A percentile compares a stretch with the other conserved stretches of the same genome.
Conservation (phyloP, 768 basidiomycete species). For the Suillus ampliporus region DNA sequence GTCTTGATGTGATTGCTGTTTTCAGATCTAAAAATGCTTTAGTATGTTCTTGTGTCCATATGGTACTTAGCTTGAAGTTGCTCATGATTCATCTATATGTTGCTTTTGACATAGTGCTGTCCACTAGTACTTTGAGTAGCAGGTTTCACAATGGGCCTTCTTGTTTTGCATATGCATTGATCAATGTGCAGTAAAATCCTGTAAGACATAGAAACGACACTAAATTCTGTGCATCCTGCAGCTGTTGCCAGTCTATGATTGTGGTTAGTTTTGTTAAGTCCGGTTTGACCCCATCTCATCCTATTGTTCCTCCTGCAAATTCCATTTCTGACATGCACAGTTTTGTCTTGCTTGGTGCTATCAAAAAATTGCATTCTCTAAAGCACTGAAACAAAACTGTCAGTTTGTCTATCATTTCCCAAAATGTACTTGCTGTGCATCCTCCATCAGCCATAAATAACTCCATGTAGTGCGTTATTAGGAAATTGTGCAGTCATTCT, state of each 20-base stretch:
- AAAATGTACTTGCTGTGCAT: too few species aligned
- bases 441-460: too few species aligned
- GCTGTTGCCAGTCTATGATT: slow-evolving; percentile 14
- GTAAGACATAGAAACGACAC: slow-evolving; percentile 16
- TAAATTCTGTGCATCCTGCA: background rate
- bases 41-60: slow-evolving; percentile 28
- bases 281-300: slow-evolving; percentile 11
- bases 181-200: slow-evolving; percentile 18
- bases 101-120: too few species aligned
- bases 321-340: too few species aligned
- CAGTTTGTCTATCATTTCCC: too few species aligned
- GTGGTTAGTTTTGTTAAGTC: slow-evolving; percentile 10
- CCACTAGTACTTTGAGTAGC: slow-evolving; percentile 6
- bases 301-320: too few species aligned
- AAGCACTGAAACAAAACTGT: slow-evolving; percentile 31
- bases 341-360: too few species aligned
- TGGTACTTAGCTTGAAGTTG: too few species aligned
- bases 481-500: slow-evolving; percentile 16
- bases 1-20: too few species aligned
- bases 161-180: slow-evolving; percentile 11
- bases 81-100: too few species aligned
- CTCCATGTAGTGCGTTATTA: too few species aligned
- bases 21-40: slow-evolving; percentile 40
- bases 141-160: slow-evolving; percentile 9
- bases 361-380: slow-evolving; percentile 35